phyloP scores from a whole-genome alignment of 768 basidiomycete genomes.

The Termitomyces sp. region DNA sequence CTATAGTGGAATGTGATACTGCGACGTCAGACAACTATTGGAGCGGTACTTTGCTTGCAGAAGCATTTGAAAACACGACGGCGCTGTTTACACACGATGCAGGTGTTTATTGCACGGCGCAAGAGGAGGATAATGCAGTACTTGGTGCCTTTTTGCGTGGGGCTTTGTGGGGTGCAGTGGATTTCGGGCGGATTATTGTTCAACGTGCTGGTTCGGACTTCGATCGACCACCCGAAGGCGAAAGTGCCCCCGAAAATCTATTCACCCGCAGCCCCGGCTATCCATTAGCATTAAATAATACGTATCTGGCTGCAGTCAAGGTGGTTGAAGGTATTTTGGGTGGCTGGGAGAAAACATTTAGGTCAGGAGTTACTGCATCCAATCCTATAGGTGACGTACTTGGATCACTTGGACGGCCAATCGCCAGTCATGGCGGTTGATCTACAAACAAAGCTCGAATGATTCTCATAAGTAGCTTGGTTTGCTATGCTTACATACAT shows the following conservation, averaged over 20 bases:
- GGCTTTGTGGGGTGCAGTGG: constrained; percentile 1
- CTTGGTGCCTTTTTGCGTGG: too few relatives aligned
- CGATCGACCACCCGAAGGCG: constrained; percentile 8
- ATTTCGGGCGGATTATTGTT: constrained; percentile 2
- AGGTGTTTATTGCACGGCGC: too few relatives aligned
- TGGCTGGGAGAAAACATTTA: constrained; percentile 6
- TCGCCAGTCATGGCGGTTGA: background rate
- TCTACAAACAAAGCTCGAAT: background rate
- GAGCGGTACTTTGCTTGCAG: too few relatives aligned
- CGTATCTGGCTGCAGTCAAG: constrained; percentile 8
- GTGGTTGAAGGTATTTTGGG: constrained; percentile 8
- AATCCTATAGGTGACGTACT: constrained; percentile 9
- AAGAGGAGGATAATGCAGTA: too few relatives aligned
- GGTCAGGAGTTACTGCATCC: constrained; percentile 1
- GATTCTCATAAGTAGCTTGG: background rate
- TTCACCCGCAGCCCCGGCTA: constrained; percentile 3
- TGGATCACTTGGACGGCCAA: background rate
- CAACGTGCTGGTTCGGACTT: constrained; percentile 8
- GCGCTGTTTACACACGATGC: too few relatives aligned
- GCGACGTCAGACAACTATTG: too few relatives aligned
- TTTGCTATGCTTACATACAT: background rate
- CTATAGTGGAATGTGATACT: too few relatives aligned
- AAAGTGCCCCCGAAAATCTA: constrained; percentile 8
- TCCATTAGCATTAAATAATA: constrained; percentile 5
- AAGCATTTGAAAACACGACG: too few relatives aligned